Conservation (phyloP, 2,329 filamentous ascomycete genomes). For the Colletotrichum limetticola region DNA sequence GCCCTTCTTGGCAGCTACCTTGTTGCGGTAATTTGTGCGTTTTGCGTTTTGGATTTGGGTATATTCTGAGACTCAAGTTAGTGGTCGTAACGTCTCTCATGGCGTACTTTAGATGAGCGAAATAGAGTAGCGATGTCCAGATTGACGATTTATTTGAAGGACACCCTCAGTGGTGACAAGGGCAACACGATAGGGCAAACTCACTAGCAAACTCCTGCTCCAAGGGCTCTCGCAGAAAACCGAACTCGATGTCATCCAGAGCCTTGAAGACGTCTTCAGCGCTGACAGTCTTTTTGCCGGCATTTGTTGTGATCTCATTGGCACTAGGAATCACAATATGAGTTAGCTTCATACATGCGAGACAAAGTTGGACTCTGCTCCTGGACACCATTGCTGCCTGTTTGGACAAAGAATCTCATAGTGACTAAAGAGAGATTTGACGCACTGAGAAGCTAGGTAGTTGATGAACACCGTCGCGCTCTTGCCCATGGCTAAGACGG, state of each 20-base stretch:
- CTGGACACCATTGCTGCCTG: too few species aligned
- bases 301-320: slow-evolving; percentile 74
- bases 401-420: neutral
- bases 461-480: slow-evolving; percentile 87
- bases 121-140: neutral
- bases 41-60: slow-evolving; percentile 79
- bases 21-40: slow-evolving; percentile 77
- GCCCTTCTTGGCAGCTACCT: slow-evolving; percentile 73
- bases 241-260: slow-evolving; percentile 80
- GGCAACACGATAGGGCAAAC: slow-evolving; percentile 42
- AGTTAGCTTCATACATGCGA: neutral
- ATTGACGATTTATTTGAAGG: neutral
- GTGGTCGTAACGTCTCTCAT: slow-evolving; percentile 15
- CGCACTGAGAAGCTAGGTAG: slow-evolving; percentile 80
- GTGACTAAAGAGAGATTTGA: slow-evolving; percentile 34
- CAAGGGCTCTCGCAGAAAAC: slow-evolving; percentile 74
- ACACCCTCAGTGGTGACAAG: neutral
- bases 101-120: neutral
- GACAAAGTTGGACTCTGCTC: neutral
- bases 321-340: slow-evolving; percentile 61
- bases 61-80: slow-evolving; percentile 64
- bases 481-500: slow-evolving; percentile 81
- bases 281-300: slow-evolving; percentile 82
- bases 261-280: slow-evolving; percentile 81
- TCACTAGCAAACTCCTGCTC: slow-evolving; percentile 81